Conservation (phyloP, 2,329 filamentous ascomycete genomes). For the Pseudopyricularia javanii region DNA sequence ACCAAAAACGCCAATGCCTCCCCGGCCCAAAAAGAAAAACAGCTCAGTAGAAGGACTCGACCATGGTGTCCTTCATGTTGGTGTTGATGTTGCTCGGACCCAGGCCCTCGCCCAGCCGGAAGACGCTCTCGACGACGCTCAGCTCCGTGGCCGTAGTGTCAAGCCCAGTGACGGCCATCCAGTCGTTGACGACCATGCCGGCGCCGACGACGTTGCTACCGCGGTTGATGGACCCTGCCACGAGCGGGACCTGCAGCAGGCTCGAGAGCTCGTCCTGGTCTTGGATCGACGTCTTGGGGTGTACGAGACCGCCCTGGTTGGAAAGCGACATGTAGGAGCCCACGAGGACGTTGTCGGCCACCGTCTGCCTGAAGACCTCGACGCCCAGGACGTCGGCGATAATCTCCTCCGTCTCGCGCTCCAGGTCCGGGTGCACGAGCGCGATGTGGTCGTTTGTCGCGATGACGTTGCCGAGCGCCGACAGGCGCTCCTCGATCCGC, state of each 20-base stretch:
- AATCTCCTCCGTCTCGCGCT: conserved; percentile 97
- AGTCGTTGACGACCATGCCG: conserved; percentile 95
- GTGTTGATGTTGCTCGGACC: conserved; percentile 69
- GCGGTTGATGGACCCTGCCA: conserved; percentile 87
- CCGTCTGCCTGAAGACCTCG: conserved; percentile 85
- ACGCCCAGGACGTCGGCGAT: conserved; percentile 88
- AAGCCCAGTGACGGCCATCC: conserved; percentile 86
- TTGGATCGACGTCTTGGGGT: conserved; percentile 92
- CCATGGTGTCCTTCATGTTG: conserved; percentile 91
- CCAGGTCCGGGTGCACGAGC: conserved; percentile 88
- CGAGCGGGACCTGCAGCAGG: conserved; percentile 87
- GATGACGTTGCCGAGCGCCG: conserved; percentile 92
- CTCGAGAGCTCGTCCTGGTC: conserved; percentile 96
- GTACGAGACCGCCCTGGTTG: conserved; percentile 93
- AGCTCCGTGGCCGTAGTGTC: conserved; percentile 97
- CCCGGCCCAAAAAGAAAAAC: neutral
- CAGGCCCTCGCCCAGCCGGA: conserved; percentile 80
- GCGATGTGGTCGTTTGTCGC: conserved; percentile 95
- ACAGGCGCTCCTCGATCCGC: conserved; percentile 93
- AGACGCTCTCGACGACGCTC: conserved; percentile 92
- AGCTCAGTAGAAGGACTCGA: conserved; percentile 96
- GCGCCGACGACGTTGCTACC: conserved; percentile 92
- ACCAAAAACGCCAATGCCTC: neutral
- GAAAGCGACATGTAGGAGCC: conserved; percentile 93
- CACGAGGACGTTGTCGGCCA: conserved; percentile 93